phyloP scores from a whole-genome alignment of 805 yeast species.

The Candida khao-thaluensis region DNA sequence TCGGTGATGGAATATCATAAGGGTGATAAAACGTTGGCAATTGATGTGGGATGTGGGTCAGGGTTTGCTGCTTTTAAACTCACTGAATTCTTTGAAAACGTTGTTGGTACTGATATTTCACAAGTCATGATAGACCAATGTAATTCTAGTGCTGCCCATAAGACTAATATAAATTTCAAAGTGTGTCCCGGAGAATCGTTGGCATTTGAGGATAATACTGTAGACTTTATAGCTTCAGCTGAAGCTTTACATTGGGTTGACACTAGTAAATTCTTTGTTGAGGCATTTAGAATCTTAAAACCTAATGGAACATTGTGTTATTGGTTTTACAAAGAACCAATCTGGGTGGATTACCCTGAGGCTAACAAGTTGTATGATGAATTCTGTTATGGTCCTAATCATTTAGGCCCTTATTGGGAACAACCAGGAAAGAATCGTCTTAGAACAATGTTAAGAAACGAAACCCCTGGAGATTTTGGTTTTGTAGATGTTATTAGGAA shows the following conservation, averaged over 20 bases:
- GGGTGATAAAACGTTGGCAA: constrained; percentile 21
- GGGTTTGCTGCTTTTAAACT: constrained; percentile 43
- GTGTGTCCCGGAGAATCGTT: constrained; percentile 34
- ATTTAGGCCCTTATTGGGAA: constrained; percentile 49
- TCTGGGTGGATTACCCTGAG: constrained; percentile 42
- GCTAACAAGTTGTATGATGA: constrained; percentile 53
- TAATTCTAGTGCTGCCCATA: constrained; percentile 9
- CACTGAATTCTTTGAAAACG: constrained; percentile 31
- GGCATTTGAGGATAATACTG: constrained; percentile 13
- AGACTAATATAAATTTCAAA: constrained; percentile 27
- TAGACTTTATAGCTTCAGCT: constrained; percentile 74
- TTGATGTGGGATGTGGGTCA: constrained; percentile 53
- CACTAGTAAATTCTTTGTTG: constrained; percentile 50
- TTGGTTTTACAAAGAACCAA: constrained; percentile 80
- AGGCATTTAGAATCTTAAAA: constrained; percentile 49
- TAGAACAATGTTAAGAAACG: constrained; percentile 16
- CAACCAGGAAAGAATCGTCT: constrained; percentile 47
- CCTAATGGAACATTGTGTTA: constrained; percentile 68
- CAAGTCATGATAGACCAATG: constrained; percentile 42
- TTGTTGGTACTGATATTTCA: constrained; percentile 50
- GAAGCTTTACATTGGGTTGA: constrained; percentile 88
- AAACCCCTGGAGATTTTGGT: constrained; percentile 24
- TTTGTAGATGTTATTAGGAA: constrained; percentile 41
- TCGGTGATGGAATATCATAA: constrained; percentile 19
- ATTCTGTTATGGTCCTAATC: constrained; percentile 21